Evolutionary conservation across 2,329 filamentous ascomycete genomes (phyloP).

Genomic region (Fusarium citri): DNA sequence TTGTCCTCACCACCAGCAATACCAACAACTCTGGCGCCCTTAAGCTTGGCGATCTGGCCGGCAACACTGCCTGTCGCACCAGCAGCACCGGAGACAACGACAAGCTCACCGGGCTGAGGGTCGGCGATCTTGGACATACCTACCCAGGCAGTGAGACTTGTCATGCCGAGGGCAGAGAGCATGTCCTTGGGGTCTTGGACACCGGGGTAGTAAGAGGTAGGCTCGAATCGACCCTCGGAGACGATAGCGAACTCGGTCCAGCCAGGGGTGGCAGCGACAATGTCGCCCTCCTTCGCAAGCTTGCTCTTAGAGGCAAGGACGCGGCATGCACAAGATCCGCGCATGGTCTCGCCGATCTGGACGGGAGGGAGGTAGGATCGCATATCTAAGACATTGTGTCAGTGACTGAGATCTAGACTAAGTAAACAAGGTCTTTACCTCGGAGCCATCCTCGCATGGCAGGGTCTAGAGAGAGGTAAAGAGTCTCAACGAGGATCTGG

Average conservation of each 20-base stretch:
- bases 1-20: constrained; percentile 76
- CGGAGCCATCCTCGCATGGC: constrained; percentile 82
- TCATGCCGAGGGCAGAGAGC: constrained; percentile 72
- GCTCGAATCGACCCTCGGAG: constrained; percentile 61
- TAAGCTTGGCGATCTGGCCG: constrained; percentile 81
- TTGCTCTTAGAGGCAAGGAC: constrained; percentile 70
- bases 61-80: constrained; percentile 82
- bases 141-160: constrained; percentile 81
- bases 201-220: constrained; percentile 54
- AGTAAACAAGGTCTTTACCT: constrained; percentile 49
- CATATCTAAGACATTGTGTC: constrained; percentile 49
- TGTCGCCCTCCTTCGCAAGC: constrained; percentile 66
- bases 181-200: constrained; percentile 66
- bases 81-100: constrained; percentile 82
- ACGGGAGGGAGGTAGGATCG: constrained; percentile 76
- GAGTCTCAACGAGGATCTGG: constrained; percentile 68
- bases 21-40: constrained; percentile 71
- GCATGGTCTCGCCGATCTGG: constrained; percentile 75
- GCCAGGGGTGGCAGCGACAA: constrained; percentile 66
- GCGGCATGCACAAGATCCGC: constrained; percentile 69
- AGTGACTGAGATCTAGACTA: not conserved
- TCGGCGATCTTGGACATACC: constrained; percentile 76
- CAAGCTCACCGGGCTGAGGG: constrained; percentile 76
- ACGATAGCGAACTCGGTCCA: constrained; percentile 76
- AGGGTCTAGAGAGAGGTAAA: constrained; percentile 78